Conservation (phyloP, 805 yeast genomes). For the Metschnikowia kunwiensis region DNA sequence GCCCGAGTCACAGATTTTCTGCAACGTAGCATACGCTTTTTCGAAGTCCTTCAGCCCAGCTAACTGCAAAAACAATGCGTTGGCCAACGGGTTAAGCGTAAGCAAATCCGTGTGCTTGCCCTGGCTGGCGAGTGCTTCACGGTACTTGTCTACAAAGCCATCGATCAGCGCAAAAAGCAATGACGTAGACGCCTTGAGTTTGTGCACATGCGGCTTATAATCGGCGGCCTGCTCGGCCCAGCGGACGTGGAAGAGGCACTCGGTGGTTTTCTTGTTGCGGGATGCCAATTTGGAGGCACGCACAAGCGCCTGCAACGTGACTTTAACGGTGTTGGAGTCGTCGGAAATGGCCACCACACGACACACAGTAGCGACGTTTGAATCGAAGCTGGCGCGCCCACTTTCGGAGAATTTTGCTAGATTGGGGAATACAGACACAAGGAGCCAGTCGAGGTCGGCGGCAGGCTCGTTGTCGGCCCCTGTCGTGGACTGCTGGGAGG, state of each 20-base stretch:
- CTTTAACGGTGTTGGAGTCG: slow-evolving; percentile 40
- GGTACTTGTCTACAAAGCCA: slow-evolving; percentile 36
- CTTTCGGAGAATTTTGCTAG: slow-evolving; percentile 25
- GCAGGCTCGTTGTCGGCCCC: background rate
- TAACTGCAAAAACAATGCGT: slow-evolving; percentile 54
- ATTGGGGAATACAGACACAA: slow-evolving; percentile 36
- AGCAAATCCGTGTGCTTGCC: slow-evolving; percentile 32
- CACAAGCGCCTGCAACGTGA: slow-evolving; percentile 49
- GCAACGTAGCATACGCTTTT: slow-evolving; percentile 42
- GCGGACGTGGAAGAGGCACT: slow-evolving; percentile 30
- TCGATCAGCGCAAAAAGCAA: slow-evolving; percentile 37
- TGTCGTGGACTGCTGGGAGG: slow-evolving; percentile 1
- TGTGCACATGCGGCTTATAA: slow-evolving; percentile 18
- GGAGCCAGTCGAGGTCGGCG: slow-evolving; percentile 36
- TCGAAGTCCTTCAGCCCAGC: slow-evolving; percentile 46
- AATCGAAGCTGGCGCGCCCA: slow-evolving; percentile 1
- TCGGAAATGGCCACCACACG: slow-evolving; percentile 47
- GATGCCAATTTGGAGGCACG: slow-evolving; percentile 33
- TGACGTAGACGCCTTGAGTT: slow-evolving; percentile 19
- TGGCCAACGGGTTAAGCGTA: slow-evolving; percentile 57
- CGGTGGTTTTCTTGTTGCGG: slow-evolving; percentile 5
- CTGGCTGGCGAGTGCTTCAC: slow-evolving; percentile 26
- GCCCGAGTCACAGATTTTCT: slow-evolving; percentile 23
- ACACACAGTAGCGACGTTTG: slow-evolving; percentile 40
- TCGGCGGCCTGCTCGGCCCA: slow-evolving; percentile 19